Evolutionary conservation across 2,329 filamentous ascomycete genomes (phyloP), one percentile per base, ranked within the genome.

Genomic region (Cytospora piceicola): DNA sequence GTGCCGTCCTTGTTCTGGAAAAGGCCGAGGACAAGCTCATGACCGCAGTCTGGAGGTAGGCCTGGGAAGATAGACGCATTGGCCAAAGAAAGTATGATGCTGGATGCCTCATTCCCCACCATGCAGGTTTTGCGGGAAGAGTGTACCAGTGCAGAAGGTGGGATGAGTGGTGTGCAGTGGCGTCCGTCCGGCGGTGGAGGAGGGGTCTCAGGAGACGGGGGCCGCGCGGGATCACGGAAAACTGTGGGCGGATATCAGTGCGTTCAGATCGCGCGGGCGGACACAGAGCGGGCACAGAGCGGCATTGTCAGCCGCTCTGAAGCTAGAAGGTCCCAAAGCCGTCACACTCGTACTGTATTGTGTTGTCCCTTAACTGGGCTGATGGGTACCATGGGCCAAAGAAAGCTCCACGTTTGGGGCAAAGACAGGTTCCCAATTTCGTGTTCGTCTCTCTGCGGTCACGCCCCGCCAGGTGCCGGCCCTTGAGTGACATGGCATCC

Each of bases 121-220:
- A 63, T 66, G 64, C 64, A 66, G 49, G n/a, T 22, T 20, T 57
- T 54, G 34, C 53, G 46, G 59, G 42, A 58, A 54, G 58, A 24
- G 22, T 32, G 22, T 20, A n/a, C 51, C 27, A 24, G 51, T 60
- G 36, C 27, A 58, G 27, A 52, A n/a, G 36, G 61, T 49, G 61
- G 55, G 60, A 59, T 42, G 49, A 29, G 46, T 57, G 56, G 36
- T 63, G 30, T 63, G 60, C 24, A 42, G 51, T 64, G 64, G 56
- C 64, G 61, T 34, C 34, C 64, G 24, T 39, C 46, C 46, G 58
- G 55, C 55, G 60, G 56, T 39, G 60, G 39, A 57, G 64, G 64
- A 39, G 20, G 24, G 24, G 42, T 24, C n/a, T 34, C 22, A 55
- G n/a, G 17, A 32, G 59, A 57, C 58, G 63, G 58, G 63, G 49